These are phyloP conservation scores for Calonectria pteridis DNA, from an alignment of 2,329 filamentous ascomycete genomes.

Conservation along the genomic window DNA sequence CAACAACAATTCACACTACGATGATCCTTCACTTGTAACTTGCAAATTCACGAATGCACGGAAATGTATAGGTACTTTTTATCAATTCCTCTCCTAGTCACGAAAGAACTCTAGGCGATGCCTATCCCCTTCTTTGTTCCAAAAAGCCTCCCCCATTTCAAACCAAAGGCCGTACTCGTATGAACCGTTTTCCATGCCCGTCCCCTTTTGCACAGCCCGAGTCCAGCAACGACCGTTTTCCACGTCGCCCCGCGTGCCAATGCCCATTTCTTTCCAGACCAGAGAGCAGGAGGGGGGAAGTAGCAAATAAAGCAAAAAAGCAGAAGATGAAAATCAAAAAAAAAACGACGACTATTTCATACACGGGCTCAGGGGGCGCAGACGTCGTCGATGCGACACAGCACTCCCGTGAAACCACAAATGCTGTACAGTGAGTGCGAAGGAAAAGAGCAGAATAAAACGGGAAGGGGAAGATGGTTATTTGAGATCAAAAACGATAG, in stretches of 20 bases:
- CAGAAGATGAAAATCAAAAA: background rate
- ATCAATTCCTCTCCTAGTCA: constrained; percentile 12
- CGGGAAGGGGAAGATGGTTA: constrained; percentile 1
- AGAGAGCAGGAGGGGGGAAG: background rate
- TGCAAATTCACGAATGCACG: background rate
- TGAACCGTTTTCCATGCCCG: constrained; percentile 8
- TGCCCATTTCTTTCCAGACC: constrained; percentile 5
- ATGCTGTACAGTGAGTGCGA: constrained; percentile 14
- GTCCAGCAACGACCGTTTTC: constrained; percentile 17
- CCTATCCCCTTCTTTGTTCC: background rate
- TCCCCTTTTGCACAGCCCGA: constrained; percentile 10
- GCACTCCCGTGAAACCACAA: background rate
- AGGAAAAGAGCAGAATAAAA: background rate
- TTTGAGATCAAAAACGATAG: background rate
- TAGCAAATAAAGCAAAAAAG: background rate
- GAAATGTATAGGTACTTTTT: background rate
- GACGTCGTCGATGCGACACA: background rate
- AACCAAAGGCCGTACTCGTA: background rate
- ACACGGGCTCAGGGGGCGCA: background rate
- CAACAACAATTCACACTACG: background rate
- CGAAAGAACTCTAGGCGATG: background rate
- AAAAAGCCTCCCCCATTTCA: background rate
- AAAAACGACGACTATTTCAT: constrained; percentile 19
- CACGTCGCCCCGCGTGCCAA: constrained; percentile 3
- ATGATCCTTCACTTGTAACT: background rate